Conservation (phyloP, 2,329 filamentous ascomycete genomes). For the Trichoderma asperellum region DNA sequence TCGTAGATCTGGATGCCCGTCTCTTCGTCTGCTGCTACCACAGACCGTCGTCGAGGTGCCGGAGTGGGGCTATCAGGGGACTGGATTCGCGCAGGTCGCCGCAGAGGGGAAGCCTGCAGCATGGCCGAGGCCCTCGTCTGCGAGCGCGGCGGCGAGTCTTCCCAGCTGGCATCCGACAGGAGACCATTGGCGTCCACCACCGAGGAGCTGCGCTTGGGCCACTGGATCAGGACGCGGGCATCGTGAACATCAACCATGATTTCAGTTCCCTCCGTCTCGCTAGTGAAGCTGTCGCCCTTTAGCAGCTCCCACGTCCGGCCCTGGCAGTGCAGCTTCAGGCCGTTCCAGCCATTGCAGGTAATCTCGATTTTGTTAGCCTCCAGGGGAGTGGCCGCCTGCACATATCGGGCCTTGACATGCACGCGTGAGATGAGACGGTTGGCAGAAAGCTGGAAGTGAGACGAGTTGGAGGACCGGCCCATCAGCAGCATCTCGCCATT, state of each 20-base stretch:
- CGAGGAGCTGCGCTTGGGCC: conserved; percentile 65
- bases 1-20: conserved; percentile 72
- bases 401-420: conserved; percentile 86
- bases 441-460: conserved; percentile 90
- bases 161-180: conserved; percentile 72
- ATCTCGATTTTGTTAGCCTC: conserved; percentile 82
- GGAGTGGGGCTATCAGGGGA: conserved; percentile 75
- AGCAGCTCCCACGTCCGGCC: conserved; percentile 81
- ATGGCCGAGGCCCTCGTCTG: conserved; percentile 34
- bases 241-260: conserved; percentile 97
- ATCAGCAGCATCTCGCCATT: conserved; percentile 83
- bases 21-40: conserved; percentile 46
- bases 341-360: conserved; percentile 94
- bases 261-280: conserved; percentile 82
- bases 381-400: conserved; percentile 68
- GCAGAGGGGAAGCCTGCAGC: conserved; percentile 64
- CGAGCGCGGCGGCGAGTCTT: conserved; percentile 58
- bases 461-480: conserved; percentile 92
- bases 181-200: conserved; percentile 50
- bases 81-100: conserved; percentile 62
- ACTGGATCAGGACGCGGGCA: conserved; percentile 83
- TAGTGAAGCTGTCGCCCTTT: conserved; percentile 88
- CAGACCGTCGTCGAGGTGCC: conserved; percentile 51
- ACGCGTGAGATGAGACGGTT: conserved; percentile 92
- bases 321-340: conserved; percentile 88